Percentiles rank a stretch among this genome's conserved stretches.
These are phyloP conservation scores for Trichoderma arundinaceum DNA, from an alignment of 2,329 filamentous ascomycete species.

Conservation along the genomic window DNA sequence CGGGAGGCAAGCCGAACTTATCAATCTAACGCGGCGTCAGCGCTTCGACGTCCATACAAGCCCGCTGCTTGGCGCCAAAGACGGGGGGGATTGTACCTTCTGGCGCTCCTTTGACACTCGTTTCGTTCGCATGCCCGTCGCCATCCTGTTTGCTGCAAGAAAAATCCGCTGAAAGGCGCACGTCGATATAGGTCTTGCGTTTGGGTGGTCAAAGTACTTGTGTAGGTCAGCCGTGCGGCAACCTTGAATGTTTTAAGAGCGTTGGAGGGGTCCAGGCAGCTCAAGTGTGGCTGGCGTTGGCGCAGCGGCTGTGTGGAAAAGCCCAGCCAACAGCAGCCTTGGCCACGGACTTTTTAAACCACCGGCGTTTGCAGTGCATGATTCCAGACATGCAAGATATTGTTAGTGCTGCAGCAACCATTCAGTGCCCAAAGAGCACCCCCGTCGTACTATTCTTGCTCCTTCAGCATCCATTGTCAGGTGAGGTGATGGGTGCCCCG, in stretches of 20 bases:
- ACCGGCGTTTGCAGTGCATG: constrained; percentile 4
- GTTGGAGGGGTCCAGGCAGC: constrained; percentile 21
- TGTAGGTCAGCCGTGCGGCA: neutral
- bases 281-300: constrained; percentile 22
- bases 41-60: constrained; percentile 3
- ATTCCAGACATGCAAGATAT: neutral
- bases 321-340: neutral
- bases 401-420: neutral
- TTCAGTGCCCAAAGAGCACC: neutral
- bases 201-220: neutral
- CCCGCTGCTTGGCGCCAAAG: neutral
- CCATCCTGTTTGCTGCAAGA: constrained; percentile 34
- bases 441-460: neutral
- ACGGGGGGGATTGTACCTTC: constrained; percentile 35
- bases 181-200: neutral
- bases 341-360: neutral
- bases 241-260: constrained; percentile 2
- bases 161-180: neutral
- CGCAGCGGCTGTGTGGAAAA: constrained; percentile 9
- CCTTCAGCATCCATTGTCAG: neutral
- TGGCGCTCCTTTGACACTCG: constrained; percentile 42
- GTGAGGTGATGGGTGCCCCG: neutral
- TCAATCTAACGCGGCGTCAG: constrained; percentile 53
- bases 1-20: constrained; percentile 62
- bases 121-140: constrained; percentile 39